A percentile compares a stretch with the other conserved stretches of the same genome.
Evolutionary conservation across 331 rosid species (phyloP).

Genomic region (Malus hybrid): DNA sequence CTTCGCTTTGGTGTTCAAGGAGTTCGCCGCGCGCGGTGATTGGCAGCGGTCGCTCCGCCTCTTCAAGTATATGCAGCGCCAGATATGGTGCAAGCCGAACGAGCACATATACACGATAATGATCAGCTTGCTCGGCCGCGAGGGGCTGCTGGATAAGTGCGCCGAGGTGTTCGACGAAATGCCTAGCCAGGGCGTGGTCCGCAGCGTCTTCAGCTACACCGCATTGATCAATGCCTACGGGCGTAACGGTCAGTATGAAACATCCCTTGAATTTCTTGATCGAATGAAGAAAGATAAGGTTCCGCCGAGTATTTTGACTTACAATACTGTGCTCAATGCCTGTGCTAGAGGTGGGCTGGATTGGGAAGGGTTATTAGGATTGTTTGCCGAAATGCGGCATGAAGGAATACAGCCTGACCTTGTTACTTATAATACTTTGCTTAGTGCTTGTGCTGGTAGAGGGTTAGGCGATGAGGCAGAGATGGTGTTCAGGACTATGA

Average conservation of each 20-base stretch:
- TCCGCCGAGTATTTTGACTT: constrained; percentile 67
- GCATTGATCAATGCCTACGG: constrained; percentile 88
- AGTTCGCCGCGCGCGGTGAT: constrained; percentile 86
- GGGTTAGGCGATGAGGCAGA: constrained; percentile 86
- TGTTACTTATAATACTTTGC: constrained; percentile 79
- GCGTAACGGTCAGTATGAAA: constrained; percentile 63
- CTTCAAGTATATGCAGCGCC: constrained; percentile 94
- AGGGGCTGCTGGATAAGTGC: constrained; percentile 75
- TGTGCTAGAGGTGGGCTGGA: constrained; percentile 94
- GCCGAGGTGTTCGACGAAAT: constrained; percentile 84
- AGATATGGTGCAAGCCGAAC: constrained; percentile 97
- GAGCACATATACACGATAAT: constrained; percentile 85
- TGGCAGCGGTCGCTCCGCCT: constrained; percentile 91
- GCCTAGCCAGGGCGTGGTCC: constrained; percentile 62
- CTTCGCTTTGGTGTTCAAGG: constrained; percentile 90
- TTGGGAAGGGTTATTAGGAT: constrained; percentile 89
- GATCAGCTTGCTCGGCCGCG: constrained; percentile 79
- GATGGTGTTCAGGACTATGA: constrained; percentile 92
- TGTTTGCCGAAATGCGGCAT: constrained; percentile 97
- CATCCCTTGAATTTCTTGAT: constrained; percentile 56
- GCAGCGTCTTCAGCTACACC: constrained; percentile 74
- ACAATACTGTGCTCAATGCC: constrained; percentile 82
- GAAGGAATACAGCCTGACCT: constrained; percentile 89
- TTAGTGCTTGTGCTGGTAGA: constrained; percentile 78
- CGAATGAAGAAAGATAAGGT: constrained; percentile 68